phyloP scores from a whole-genome alignment of 495 filamentous ascomycete genomes.

The Hypomontagnella submonticulosa region DNA sequence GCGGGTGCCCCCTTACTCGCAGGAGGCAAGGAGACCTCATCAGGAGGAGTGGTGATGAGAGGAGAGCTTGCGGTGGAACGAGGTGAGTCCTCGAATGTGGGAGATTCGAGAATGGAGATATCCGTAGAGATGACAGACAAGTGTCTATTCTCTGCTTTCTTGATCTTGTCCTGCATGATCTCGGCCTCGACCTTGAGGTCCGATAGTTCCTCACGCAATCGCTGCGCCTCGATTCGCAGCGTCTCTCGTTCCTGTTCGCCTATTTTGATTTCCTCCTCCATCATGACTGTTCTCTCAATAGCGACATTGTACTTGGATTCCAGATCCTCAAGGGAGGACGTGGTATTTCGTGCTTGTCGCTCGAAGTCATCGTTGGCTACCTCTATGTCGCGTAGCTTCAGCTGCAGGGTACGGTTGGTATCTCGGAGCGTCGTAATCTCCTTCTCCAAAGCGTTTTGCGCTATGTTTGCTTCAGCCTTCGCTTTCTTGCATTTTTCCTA shows the following conservation, averaged over 20 bases:
- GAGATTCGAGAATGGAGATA: conserved; percentile 64
- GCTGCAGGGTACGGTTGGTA: conserved; percentile 78
- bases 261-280: conserved; percentile 91
- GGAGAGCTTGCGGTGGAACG: conserved; percentile 76
- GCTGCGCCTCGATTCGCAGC: conserved; percentile 87
- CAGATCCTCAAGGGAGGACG: conserved; percentile 93
- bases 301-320: conserved; percentile 96
- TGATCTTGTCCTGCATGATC: conserved; percentile 91
- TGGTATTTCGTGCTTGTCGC: conserved; percentile 91
- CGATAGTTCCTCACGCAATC: conserved; percentile 87
- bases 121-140: conserved; percentile 64
- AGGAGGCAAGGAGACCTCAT: conserved; percentile 67
- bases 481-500: conserved; percentile 96
- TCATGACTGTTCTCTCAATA: conserved; percentile 89
- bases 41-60: conserved; percentile 75
- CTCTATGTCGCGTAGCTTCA: conserved; percentile 91
- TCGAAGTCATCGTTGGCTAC: conserved; percentile 99
- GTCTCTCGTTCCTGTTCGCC: conserved; percentile 91
- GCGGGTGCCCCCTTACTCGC: conserved; percentile 47
- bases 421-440: conserved; percentile 94
- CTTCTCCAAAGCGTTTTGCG: conserved; percentile 90
- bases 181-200: conserved; percentile 95
- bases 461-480: conserved; percentile 83
- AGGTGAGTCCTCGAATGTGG: conserved; percentile 66
- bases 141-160: conserved; percentile 65